Conservation (phyloP, 73 alveolate genomes). For the Tetrahymena malaccensis region DNA sequence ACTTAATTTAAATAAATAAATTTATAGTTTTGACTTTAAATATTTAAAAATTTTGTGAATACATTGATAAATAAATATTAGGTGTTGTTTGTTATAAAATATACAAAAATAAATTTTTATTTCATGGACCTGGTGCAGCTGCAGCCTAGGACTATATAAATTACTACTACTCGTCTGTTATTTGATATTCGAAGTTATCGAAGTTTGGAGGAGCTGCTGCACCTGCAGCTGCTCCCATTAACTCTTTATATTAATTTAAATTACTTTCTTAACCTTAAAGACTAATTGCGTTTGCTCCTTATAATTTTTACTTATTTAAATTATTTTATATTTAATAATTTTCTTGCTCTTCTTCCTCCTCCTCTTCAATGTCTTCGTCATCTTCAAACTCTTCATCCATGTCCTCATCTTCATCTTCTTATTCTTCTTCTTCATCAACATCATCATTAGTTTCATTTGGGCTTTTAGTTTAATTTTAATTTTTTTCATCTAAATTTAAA, state of each 20-base stretch:
- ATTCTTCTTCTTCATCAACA: background rate
- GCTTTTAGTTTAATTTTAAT: background rate
- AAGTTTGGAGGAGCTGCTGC: background rate
- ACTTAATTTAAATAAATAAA: no score
- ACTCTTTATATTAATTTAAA: background rate
- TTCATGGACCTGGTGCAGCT: background rate
- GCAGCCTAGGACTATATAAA: background rate
- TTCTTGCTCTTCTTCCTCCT: background rate
- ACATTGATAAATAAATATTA: no score
- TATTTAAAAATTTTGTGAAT: no score
- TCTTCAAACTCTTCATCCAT: background rate
- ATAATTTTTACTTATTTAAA: background rate
- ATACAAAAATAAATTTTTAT: background rate
- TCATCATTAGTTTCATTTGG: background rate
- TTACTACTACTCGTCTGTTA: background rate
- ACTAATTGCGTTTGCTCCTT: background rate
- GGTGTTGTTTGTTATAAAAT: background rate
- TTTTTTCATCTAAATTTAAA: background rate
- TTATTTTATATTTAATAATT: background rate
- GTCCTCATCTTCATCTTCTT: background rate
- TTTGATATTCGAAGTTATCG: background rate
- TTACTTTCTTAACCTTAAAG: background rate
- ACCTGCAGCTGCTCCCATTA: background rate
- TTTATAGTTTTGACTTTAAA: no score
- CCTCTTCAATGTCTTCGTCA: background rate